Conservation (phyloP, 768 basidiomycete species). For the Trametes cinnabarina region DNA sequence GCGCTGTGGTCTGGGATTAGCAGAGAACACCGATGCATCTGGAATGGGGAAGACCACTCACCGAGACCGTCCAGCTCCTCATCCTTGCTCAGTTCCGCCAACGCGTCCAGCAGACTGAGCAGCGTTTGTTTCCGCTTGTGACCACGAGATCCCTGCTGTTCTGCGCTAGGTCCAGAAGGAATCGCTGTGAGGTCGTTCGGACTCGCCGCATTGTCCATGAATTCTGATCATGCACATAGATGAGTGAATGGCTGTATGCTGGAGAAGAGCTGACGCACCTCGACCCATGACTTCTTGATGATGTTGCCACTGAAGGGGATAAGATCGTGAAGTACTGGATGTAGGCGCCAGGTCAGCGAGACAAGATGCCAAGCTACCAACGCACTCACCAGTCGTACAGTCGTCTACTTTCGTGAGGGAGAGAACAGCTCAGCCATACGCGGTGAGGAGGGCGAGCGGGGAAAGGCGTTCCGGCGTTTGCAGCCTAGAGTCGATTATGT, state of each 20-base stretch:
- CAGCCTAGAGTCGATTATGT: neutral
- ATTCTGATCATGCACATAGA: neutral
- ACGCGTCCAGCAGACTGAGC: conserved; percentile 45
- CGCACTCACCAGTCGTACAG: conserved; percentile 9
- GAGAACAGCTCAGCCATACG: neutral
- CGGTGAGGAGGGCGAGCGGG: conserved; percentile 1
- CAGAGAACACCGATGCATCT: neutral
- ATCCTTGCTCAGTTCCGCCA: conserved; percentile 45
- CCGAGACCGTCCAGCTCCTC: conserved; percentile 33
- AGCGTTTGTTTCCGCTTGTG: conserved; percentile 45
- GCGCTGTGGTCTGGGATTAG: conserved; percentile 28
- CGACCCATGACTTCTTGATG: conserved; percentile 20
- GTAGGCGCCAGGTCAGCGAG: neutral
- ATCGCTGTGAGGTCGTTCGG: conserved; percentile 23
- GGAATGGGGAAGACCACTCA: conserved; percentile 20
- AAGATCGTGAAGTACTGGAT: neutral
- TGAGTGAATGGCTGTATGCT: neutral
- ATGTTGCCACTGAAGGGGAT: conserved; percentile 1
- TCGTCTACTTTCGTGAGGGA: conserved; percentile 12
- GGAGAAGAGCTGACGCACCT: conserved; percentile 12
- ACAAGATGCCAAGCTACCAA: neutral
- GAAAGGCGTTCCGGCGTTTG: conserved; percentile 9
- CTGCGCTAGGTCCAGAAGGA: conserved; percentile 3
- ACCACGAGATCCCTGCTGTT: conserved; percentile 8
- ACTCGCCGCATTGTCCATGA: conserved; percentile 5